These are phyloP conservation scores for Berkeleyomyces rouxiae DNA, from an alignment of 2,329 filamentous ascomycete species.

Conservation along the genomic window DNA sequence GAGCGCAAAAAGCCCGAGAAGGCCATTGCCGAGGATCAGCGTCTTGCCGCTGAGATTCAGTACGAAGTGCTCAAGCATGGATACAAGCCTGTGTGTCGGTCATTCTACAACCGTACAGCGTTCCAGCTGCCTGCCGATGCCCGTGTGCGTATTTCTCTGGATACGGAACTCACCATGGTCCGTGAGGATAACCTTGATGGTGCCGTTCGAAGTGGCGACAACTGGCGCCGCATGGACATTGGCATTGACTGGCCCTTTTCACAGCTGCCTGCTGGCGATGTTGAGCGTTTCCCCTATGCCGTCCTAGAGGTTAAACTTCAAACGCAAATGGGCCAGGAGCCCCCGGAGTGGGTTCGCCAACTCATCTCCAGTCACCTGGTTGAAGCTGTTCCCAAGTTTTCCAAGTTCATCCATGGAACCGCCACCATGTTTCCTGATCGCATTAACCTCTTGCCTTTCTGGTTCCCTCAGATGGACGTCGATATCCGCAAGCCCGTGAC, in stretches of 20 bases:
- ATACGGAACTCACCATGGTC: constrained; percentile 88
- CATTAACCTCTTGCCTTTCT: constrained; percentile 85
- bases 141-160: constrained; percentile 86
- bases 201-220: constrained; percentile 55
- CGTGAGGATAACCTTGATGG: constrained; percentile 92
- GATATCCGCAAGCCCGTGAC: constrained; percentile 88
- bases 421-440: constrained; percentile 72
- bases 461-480: constrained; percentile 96
- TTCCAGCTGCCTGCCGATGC: constrained; percentile 96
- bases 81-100: constrained; percentile 76
- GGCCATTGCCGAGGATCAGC: constrained; percentile 80
- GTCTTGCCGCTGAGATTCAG: constrained; percentile 79
- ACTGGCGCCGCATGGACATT: constrained; percentile 96
- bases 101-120: constrained; percentile 95
- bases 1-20: constrained; percentile 89
- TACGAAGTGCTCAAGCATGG: constrained; percentile 80
- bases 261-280: constrained; percentile 68
- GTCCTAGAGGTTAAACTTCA: constrained; percentile 95
- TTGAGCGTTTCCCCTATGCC: constrained; percentile 87
- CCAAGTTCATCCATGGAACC: constrained; percentile 94
- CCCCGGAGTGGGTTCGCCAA: constrained; percentile 91
- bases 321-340: constrained; percentile 86
- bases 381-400: constrained; percentile 97
- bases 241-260: constrained; percentile 90
- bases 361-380: constrained; percentile 86